phyloP scores from a whole-genome alignment of 2,329 filamentous ascomycete species.

The Trichophaea hybrida region DNA sequence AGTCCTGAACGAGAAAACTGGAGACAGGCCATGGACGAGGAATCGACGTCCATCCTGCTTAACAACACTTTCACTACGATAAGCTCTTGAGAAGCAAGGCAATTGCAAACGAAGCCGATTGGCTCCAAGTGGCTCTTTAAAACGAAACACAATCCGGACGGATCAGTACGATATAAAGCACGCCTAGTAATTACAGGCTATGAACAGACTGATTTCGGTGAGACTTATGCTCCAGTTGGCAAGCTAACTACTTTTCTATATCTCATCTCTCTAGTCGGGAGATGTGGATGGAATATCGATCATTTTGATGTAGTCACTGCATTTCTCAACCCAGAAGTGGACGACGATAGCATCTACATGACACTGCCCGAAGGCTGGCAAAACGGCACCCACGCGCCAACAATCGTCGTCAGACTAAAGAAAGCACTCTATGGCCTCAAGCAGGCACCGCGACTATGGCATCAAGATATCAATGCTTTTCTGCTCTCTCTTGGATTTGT shows the following conservation, averaged over 20 bases:
- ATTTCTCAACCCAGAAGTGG: constrained; percentile 28
- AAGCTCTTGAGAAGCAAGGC: no score
- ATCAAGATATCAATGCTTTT: constrained; percentile 1
- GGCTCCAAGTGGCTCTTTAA: constrained; percentile 9
- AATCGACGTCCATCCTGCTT: no score
- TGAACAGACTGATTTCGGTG: constrained; percentile 1
- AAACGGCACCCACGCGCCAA: not conserved
- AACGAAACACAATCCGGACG: constrained; percentile 5
- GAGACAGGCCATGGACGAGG: no score
- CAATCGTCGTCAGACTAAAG: not conserved
- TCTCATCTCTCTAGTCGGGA: constrained; percentile 8
- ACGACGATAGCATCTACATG: constrained; percentile 26
- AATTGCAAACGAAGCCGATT: not conserved
- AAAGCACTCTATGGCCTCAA: not conserved
- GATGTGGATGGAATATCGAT: constrained; percentile 7
- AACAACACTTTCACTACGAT: no score
- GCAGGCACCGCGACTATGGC: not conserved
- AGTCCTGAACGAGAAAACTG: no score
- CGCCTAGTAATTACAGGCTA: constrained; percentile 7
- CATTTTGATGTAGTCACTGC: constrained; percentile 21
- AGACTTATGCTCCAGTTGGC: constrained; percentile 16
- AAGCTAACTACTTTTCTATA: constrained; percentile 9
- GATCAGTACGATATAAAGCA: not conserved
- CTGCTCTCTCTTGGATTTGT: not conserved
- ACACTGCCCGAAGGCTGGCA: not conserved